A percentile compares a stretch with the other conserved stretches of the same genome.
Conservation (phyloP, 2,329 filamentous ascomycete genomes). For the Plenodomus tracheiphilus region DNA sequence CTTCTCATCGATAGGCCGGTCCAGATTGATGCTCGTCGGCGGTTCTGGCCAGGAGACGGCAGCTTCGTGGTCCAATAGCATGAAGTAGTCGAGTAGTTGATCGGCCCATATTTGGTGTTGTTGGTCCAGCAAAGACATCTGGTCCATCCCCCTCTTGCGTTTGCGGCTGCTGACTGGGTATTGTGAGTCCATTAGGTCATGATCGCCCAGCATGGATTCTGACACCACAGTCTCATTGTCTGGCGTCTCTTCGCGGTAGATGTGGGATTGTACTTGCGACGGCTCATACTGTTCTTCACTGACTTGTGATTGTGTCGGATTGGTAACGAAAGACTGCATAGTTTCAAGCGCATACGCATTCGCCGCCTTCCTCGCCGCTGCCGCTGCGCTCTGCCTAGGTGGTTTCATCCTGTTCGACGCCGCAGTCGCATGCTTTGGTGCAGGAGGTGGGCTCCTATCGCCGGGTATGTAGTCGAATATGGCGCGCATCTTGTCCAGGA, state of each 20-base stretch:
- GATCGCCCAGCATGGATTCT: slow-evolving; percentile 82
- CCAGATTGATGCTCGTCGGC: slow-evolving; percentile 82
- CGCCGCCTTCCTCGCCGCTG: slow-evolving; percentile 44
- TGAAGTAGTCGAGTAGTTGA: slow-evolving; percentile 92
- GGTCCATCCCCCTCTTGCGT: slow-evolving; percentile 74
- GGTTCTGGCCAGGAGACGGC: slow-evolving; percentile 72
- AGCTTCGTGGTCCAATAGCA: slow-evolving; percentile 79
- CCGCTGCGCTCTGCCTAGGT: slow-evolving; percentile 66
- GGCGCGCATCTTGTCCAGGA: slow-evolving; percentile 77
- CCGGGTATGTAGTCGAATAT: slow-evolving; percentile 92
- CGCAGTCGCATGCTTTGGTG: slow-evolving; percentile 80
- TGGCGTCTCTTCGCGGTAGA: slow-evolving; percentile 75
- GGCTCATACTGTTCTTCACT: slow-evolving; percentile 67
- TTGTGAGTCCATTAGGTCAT: slow-evolving; percentile 75
- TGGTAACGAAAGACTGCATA: slow-evolving; percentile 29
- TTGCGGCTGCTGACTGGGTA: slow-evolving; percentile 63
- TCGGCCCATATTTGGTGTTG: slow-evolving; percentile 92
- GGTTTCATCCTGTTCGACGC: slow-evolving; percentile 77
- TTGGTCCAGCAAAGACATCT: slow-evolving; percentile 69
- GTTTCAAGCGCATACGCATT: slow-evolving; percentile 33
- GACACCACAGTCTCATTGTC: slow-evolving; percentile 83
- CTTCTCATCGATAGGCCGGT: slow-evolving; percentile 91
- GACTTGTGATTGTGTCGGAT: slow-evolving; percentile 42
- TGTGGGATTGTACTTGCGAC: slow-evolving; percentile 61
- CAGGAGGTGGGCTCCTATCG: slow-evolving; percentile 85